phyloP scores from a whole-genome alignment of 2,329 filamentous ascomycete genomes.

The Phialemoniopsis sp. region DNA sequence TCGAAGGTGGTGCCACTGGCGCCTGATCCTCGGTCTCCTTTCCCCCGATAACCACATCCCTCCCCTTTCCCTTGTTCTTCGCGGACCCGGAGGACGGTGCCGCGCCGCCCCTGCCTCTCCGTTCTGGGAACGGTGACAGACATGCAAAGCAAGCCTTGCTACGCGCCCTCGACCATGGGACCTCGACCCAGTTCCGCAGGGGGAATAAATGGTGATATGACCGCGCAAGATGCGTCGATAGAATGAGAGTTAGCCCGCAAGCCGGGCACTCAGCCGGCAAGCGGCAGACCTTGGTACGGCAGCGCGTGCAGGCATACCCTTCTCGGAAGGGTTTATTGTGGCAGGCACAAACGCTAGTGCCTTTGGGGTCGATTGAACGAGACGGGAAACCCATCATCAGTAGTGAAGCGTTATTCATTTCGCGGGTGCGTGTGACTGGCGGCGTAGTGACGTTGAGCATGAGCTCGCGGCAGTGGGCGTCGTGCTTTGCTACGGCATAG shows the following conservation, averaged over 20 bases:
- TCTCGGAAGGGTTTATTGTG: conserved; percentile 78
- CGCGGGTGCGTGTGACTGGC: conserved; percentile 68
- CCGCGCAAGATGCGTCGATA: conserved; percentile 89
- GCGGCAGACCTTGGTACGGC: conserved; percentile 81
- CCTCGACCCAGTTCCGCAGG: conserved; percentile 84
- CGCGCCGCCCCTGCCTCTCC: conserved; percentile 12
- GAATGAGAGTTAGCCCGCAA: conserved; percentile 86
- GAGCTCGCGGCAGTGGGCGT: conserved; percentile 84
- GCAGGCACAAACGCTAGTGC: conserved; percentile 80
- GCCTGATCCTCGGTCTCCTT: neutral
- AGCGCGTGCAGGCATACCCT: conserved; percentile 88
- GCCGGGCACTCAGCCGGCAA: conserved; percentile 87
- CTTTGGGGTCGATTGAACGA: conserved; percentile 66
- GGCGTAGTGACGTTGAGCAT: conserved; percentile 86
- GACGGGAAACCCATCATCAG: conserved; percentile 99
- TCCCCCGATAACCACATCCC: neutral
- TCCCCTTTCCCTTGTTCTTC: conserved; percentile 8
- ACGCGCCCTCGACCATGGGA: conserved; percentile 72
- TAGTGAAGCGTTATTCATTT: conserved; percentile 58
- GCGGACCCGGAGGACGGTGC: conserved; percentile 9
- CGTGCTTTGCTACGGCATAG: conserved; percentile 84
- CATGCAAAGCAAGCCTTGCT: conserved; percentile 75
- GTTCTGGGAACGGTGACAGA: conserved; percentile 63
- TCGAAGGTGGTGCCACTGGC: conserved; percentile 18
- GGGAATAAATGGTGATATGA: conserved; percentile 93